Base-by-base conservation (phyloP, 441 rosid genomes). In the Dalechampia spathulata region DNA sequence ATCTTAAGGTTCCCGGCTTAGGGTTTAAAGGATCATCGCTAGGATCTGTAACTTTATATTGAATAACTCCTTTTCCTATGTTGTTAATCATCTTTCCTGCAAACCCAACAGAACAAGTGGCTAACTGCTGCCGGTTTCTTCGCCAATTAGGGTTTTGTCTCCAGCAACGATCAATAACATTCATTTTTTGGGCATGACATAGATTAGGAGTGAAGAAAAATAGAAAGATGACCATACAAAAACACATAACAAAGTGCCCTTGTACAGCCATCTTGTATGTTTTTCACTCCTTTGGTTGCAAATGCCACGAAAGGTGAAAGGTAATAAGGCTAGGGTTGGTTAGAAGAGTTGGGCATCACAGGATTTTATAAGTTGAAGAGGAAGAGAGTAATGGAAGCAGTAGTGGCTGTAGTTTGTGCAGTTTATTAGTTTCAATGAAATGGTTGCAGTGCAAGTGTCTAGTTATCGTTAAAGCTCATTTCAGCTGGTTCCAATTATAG, bases 131-230 rank as follows among this genome's bases (percentile, higher is more conserved):
- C 3, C 87, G 72, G 28, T 46, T 56, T 30, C 58, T 75, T 17
- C 72, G 49, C 98, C 95, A 83, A 2, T 60, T 15, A 14, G 84
- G 79, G 40, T 75, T 66, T 1, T 16, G 36, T 63, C 85, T 67
- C 86, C 89, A 88, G 23, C 98, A 88, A 55, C 67, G 66, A 75
- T 86, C 91, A 20, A 86, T 84, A 7, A 56, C 86, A 48, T 91
- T 91, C 71, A 80, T 47, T n/a, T 74, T 41, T 2, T 58, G 27
- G 28, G 80, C 76, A 0, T 52, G 37, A 36, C 69, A 57, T 7
- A 36, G 27, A 50, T 3, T 28, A 19, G 56, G 64, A 41, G 58
- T 55, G 9, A 58, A 58, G 55, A 51, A 55, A 47, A 68, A 36
- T 37, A 30, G 30, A 22, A 41, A 41, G 45, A 65, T 14, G 55